These are phyloP conservation scores for Fusarium penzigii DNA, from an alignment of 2,329 filamentous ascomycete genomes.

Conservation along the genomic window DNA sequence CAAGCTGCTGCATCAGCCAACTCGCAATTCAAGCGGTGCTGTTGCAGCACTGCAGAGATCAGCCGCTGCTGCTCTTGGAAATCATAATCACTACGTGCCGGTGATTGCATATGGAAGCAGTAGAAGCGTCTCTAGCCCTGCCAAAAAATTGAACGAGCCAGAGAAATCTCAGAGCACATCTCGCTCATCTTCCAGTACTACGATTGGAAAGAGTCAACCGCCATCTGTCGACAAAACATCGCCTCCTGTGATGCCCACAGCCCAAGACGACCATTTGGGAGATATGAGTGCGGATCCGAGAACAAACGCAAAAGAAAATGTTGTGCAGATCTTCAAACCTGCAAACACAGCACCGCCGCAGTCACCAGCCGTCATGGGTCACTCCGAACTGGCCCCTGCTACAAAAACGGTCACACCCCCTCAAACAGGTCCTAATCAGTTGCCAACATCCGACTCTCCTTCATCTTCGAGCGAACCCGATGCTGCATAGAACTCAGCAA, in stretches of 20 bases:
- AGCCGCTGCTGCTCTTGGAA: conserved; percentile 23
- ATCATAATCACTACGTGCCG: background rate
- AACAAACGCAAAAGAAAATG: conserved; percentile 6
- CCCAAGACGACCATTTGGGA: background rate
- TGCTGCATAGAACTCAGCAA: conserved; percentile 26
- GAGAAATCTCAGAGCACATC: background rate
- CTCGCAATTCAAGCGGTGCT: conserved; percentile 15
- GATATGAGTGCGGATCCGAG: conserved; percentile 1
- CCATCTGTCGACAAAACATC: background rate
- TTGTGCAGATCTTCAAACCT: conserved; percentile 1
- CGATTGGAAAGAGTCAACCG: background rate
- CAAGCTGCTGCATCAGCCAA: background rate
- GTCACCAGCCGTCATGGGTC: conserved; percentile 18
- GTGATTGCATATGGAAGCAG: conserved; percentile 15
- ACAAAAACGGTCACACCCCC: conserved; percentile 1
- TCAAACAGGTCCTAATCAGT: background rate
- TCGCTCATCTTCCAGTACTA: background rate
- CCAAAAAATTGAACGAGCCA: background rate
- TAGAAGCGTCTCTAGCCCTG: background rate
- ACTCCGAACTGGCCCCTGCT: conserved; percentile 15
- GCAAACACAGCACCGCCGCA: conserved; percentile 24
- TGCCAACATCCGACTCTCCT: background rate
- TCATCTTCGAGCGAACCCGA: conserved; percentile 10
- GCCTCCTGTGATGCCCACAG: background rate
- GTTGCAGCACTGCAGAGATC: conserved; percentile 33